Conservation (phyloP, 345 rosid species). For the Populus simonii region DNA sequence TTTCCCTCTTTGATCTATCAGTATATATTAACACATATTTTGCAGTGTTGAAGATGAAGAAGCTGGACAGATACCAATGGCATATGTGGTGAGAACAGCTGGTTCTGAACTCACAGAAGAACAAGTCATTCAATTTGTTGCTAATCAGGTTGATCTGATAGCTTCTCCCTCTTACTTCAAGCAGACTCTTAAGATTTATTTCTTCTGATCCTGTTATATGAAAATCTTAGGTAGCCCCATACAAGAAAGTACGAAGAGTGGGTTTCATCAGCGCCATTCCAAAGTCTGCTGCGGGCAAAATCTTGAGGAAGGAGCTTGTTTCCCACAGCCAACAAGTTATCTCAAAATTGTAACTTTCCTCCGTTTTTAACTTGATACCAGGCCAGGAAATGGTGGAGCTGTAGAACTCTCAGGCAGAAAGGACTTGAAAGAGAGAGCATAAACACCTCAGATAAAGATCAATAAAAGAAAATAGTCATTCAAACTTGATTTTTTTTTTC, state of each 20-base stretch:
- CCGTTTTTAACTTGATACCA: neutral
- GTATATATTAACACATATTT: neutral
- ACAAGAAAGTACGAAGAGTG: conserved; percentile 63
- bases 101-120: conserved; percentile 44
- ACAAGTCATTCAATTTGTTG: conserved; percentile 55
- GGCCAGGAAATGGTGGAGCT: neutral
- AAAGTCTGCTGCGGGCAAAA: conserved; percentile 63
- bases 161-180: neutral
- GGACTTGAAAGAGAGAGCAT: neutral
- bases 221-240: conserved; percentile 56
- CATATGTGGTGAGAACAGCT: conserved; percentile 51
- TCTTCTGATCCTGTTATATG: neutral
- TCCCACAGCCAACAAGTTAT: conserved; percentile 31
- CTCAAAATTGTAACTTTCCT: conserved; percentile 34
- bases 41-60: conserved; percentile 59
- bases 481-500: neutral
- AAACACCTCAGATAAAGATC: neutral
- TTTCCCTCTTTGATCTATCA: neutral
- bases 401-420: too few relatives aligned
- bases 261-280: conserved; percentile 48
- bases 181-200: neutral
- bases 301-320: conserved; percentile 53
- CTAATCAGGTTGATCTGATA: conserved; percentile 43
- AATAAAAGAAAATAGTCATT: neutral
- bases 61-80: conserved; percentile 69